Evolutionary conservation across 2,329 filamentous ascomycete species (phyloP).

Genomic region (Fusarium veterinarium): DNA sequence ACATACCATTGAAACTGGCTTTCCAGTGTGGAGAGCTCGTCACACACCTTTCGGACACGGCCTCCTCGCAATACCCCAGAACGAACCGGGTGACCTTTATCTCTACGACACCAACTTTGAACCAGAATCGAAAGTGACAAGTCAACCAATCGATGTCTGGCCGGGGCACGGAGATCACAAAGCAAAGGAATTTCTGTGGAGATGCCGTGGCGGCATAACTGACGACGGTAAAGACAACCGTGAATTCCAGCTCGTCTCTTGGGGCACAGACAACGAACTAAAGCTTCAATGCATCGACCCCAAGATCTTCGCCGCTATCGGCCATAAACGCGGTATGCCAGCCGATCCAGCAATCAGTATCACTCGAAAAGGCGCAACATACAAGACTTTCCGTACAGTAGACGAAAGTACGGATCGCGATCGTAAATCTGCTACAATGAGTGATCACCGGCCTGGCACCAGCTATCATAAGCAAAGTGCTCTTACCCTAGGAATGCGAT

Average conservation of each 20-base stretch:
- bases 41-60: slow-evolving; percentile 92
- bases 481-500: slow-evolving; percentile 58
- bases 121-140: slow-evolving; percentile 57
- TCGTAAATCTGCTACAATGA: slow-evolving; percentile 71
- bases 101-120: slow-evolving; percentile 77
- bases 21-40: slow-evolving; percentile 90
- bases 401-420: slow-evolving; percentile 69
- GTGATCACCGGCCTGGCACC: slow-evolving; percentile 64
- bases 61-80: slow-evolving; percentile 90
- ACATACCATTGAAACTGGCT: slow-evolving; percentile 82
- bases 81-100: slow-evolving; percentile 85
- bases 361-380: slow-evolving; percentile 85
- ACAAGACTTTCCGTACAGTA: slow-evolving; percentile 85
- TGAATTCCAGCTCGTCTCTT: slow-evolving; percentile 93
- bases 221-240: slow-evolving; percentile 80
- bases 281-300: slow-evolving; percentile 80
- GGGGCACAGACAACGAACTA: slow-evolving; percentile 88
- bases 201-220: slow-evolving; percentile 75
- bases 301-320: slow-evolving; percentile 73
- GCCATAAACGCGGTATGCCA: slow-evolving; percentile 76
- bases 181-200: slow-evolving; percentile 93
- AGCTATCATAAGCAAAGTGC: slow-evolving; percentile 57
- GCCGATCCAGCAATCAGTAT: slow-evolving; percentile 74
- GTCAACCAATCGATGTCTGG: slow-evolving; percentile 67
- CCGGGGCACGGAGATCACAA: slow-evolving; percentile 72